Conservation (phyloP, 495 filamentous ascomycete species). For the Penicillium samsonianum region DNA sequence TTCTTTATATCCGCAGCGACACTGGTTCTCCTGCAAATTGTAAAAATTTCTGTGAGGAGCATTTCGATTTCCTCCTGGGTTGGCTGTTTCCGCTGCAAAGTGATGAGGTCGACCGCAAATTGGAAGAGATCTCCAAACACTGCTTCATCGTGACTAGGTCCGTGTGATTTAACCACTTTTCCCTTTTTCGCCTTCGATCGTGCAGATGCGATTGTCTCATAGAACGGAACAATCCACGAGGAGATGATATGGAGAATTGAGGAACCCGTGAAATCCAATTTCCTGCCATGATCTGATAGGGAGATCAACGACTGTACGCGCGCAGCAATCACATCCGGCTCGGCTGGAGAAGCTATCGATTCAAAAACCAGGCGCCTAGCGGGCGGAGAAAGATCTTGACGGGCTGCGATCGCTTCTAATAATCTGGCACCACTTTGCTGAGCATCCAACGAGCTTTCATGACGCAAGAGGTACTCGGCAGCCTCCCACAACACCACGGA, state of each 20-base stretch:
- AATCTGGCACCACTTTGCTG: slow-evolving; percentile 40
- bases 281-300: slow-evolving; percentile 49
- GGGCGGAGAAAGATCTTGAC: slow-evolving; percentile 44
- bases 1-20: slow-evolving; percentile 71
- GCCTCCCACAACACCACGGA: slow-evolving; percentile 46
- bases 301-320: slow-evolving; percentile 45
- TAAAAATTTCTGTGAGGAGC: slow-evolving; percentile 67
- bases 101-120: slow-evolving; percentile 77
- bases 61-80: slow-evolving; percentile 63
- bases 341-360: slow-evolving; percentile 37
- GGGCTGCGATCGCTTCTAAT: slow-evolving; percentile 42
- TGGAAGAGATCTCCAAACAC: slow-evolving; percentile 69
- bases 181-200: slow-evolving; percentile 52
- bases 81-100: slow-evolving; percentile 78
- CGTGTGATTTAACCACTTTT: slow-evolving; percentile 49
- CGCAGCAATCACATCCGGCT: slow-evolving; percentile 43
- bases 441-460: slow-evolving; percentile 40
- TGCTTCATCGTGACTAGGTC: slow-evolving; percentile 58
- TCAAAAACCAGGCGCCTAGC: slow-evolving; percentile 40
- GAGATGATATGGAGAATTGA: slow-evolving; percentile 46
- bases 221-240: slow-evolving; percentile 44
- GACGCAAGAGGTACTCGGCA: slow-evolving; percentile 41
- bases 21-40: slow-evolving; percentile 74
- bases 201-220: slow-evolving; percentile 37
- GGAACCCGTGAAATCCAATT: slow-evolving; percentile 44